phyloP scores from a whole-genome alignment of 2,329 filamentous ascomycete species.

The Colletotrichum chlorophyti region DNA sequence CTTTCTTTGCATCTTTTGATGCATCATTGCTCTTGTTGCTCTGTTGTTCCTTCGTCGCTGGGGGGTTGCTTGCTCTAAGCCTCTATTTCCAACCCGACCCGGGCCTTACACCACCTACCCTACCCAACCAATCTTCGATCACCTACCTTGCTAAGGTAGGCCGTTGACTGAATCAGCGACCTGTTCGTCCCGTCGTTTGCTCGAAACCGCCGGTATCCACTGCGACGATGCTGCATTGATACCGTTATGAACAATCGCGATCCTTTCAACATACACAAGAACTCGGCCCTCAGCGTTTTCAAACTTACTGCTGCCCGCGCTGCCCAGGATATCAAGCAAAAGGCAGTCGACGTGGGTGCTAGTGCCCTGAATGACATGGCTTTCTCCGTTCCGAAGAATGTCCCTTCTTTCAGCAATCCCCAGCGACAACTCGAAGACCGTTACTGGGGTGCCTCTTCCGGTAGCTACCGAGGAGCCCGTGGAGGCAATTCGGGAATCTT shows the following conservation, averaged over 20 bases:
- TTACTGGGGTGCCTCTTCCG: slow-evolving; percentile 65
- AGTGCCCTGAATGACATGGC: slow-evolving; percentile 64
- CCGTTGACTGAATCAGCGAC: slow-evolving; percentile 1
- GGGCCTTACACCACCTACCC: no score
- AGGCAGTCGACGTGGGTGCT: slow-evolving; percentile 56
- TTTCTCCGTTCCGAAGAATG: slow-evolving; percentile 72
- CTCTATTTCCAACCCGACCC: no score
- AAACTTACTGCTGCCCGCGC: slow-evolving; percentile 54
- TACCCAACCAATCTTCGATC: no score
- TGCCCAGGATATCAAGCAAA: slow-evolving; percentile 50
- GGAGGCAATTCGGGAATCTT: slow-evolving; percentile 48
- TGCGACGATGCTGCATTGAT: slow-evolving; percentile 29
- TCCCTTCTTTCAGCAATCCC: slow-evolving; percentile 72
- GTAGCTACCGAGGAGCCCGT: slow-evolving; percentile 48
- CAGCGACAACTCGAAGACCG: slow-evolving; percentile 71
- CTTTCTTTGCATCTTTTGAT: slow-evolving; percentile 28
- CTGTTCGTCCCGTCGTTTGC: slow-evolving; percentile 21
- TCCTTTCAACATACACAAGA: slow-evolving; percentile 47
- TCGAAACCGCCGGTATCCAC: slow-evolving; percentile 22
- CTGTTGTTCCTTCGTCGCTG: no score
- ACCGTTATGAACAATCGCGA: slow-evolving; percentile 48
- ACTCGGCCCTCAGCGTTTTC: slow-evolving; percentile 47
- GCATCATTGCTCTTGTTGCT: slow-evolving; percentile 1
- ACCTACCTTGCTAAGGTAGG: no score
- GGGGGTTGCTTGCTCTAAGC: no score